Base-by-base conservation (phyloP, 2,329 filamentous ascomycete genomes). In the Aspergillus felis region DNA sequence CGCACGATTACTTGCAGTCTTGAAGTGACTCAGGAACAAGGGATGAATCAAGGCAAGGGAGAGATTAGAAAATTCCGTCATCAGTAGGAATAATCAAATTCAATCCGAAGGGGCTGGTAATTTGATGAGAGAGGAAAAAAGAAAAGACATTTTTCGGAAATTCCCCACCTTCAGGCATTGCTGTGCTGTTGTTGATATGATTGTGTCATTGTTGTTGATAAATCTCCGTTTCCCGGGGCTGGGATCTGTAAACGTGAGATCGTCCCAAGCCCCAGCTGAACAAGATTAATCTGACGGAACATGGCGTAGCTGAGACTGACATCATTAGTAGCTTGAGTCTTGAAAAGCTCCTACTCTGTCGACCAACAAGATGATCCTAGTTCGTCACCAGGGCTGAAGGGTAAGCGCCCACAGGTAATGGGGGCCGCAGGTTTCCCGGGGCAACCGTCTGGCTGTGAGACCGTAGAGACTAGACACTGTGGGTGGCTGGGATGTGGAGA, bases 371-470 rank as follows among this genome's bases (percentile, higher is more conserved):
- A 47, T 47, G 44, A 6, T 27, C 24, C 8, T 14, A 14, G 44
- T 47, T 47, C 44, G 12, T 47, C 44, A 47, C 44, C 44, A 47
- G 20, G 14, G 10, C 44, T 47, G 44, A 12, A 24, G 10, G 22
- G 22, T 47, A 47, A 24, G 44, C 44, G 44, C 44, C 44, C 44
- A 47, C 22, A 3, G 20, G 51, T 56, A 38, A 38, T 51, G 49
- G 41, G 50, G 55, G 52, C 58, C 32, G 17, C 22, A 14, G 25
- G 47, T 61, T 55, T 51, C 47, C 62, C 57, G 28, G 55, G 60
- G 60, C 61, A 64, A 63, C 63, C 64, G 54, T 51, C 66, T 58
- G 54, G 63, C 53, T 55, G 66, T 60, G 60, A 57, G 55, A 64
- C 53, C 54, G 65, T 60, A 60, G 61, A 59, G 58, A 64, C 56